Percentiles rank a stretch among this genome's conserved stretches.
Evolutionary conservation across 257 asterid genomes (phyloP).

Genomic region (Leptodermis oblonga): DNA sequence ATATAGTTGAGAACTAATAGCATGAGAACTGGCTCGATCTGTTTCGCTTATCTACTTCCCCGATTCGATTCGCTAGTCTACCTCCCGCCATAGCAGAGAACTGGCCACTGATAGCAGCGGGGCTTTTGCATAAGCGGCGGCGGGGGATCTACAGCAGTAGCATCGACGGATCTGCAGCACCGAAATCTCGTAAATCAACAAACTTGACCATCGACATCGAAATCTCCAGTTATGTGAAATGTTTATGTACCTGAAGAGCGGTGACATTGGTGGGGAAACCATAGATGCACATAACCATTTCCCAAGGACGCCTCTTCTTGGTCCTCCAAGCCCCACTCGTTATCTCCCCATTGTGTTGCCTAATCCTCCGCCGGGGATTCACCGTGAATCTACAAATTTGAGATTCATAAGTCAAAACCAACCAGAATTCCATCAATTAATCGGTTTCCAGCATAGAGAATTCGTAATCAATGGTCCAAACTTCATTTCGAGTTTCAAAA

Average conservation of each 20-base stretch:
- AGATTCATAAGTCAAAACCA: too few species aligned
- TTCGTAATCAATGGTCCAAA: background rate
- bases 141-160: too few species aligned
- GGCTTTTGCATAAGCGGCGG: too few species aligned
- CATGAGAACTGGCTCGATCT: too few species aligned
- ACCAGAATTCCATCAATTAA: background rate
- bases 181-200: too few species aligned
- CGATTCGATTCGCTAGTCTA: too few species aligned
- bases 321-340: constrained; percentile 82
- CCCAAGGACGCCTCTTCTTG: constrained; percentile 95
- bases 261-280: constrained; percentile 88
- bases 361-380: constrained; percentile 82
- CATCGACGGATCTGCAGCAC: too few species aligned
- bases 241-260: constrained; percentile 74
- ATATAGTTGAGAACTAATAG: too few species aligned
- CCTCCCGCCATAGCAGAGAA: too few species aligned
- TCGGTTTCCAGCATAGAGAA: background rate
- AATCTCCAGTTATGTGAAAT: background rate
- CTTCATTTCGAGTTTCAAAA: background rate
- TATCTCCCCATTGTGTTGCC: constrained; percentile 94
- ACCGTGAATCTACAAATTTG: constrained; percentile 57
- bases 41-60: too few species aligned
- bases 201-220: background rate
- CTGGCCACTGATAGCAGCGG: too few species aligned
- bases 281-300: constrained; percentile 87